phyloP scores from a whole-genome alignment of 2,329 filamentous ascomycete species.

The Lasiodiplodia hormozganensis region DNA sequence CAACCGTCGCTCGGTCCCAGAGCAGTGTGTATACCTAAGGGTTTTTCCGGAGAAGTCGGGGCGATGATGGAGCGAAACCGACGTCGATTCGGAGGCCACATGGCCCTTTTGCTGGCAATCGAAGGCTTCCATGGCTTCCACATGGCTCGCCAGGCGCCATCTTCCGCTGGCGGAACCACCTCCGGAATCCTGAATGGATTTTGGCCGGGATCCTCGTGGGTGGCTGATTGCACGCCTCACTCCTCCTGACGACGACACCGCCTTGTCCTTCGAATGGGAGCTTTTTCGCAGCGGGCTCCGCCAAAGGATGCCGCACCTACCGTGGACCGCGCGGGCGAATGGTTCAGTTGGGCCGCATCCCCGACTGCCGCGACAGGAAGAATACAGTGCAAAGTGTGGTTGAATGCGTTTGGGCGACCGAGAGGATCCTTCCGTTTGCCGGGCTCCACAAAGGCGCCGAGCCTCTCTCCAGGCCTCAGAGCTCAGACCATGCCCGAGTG shows the following conservation, averaged over 20 bases:
- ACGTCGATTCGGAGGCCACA: too few relatives aligned
- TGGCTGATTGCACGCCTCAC: too few relatives aligned
- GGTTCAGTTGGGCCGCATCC: not conserved
- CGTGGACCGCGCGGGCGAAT: too few relatives aligned
- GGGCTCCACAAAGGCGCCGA: slow-evolving; percentile 8
- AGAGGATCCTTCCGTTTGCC: slow-evolving; percentile 5
- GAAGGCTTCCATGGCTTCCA: not conserved
- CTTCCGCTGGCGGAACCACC: not conserved
- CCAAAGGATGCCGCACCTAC: too few relatives aligned
- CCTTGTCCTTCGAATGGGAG: too few relatives aligned
- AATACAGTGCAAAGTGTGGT: not conserved
- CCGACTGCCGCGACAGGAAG: too few relatives aligned
- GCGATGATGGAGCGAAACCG: too few relatives aligned
- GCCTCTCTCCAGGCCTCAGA: not conserved
- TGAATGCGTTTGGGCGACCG: not conserved
- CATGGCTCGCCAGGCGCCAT: not conserved
- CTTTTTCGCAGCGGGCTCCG: too few relatives aligned
- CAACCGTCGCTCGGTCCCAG: not conserved
- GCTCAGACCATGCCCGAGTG: not conserved
- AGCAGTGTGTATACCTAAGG: not conserved
- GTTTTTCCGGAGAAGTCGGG: too few relatives aligned
- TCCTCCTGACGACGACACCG: too few relatives aligned
- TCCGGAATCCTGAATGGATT: not conserved
- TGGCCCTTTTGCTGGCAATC: not conserved
- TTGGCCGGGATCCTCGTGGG: too few relatives aligned